phyloP scores from a whole-genome alignment of 2,329 filamentous ascomycete species.

The Gliomastix tumulicola region DNA sequence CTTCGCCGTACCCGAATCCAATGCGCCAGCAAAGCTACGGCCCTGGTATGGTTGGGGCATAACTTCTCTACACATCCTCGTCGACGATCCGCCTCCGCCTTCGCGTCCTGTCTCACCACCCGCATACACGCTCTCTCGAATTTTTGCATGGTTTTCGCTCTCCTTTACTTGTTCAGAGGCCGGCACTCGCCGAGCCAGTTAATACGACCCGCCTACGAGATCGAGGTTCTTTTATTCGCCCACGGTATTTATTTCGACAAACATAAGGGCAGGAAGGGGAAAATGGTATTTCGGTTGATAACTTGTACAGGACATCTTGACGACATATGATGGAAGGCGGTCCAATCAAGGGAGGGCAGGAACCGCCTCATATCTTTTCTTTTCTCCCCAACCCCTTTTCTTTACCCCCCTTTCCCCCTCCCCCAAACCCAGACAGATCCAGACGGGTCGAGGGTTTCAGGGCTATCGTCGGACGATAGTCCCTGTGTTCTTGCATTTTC shows the following conservation, averaged over 20 bases:
- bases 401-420: too few relatives aligned
- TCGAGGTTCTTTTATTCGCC: conserved; percentile 2
- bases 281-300: conserved; percentile 10
- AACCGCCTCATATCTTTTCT: too few relatives aligned
- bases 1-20: conserved; percentile 32
- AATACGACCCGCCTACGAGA: background rate
- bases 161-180: background rate
- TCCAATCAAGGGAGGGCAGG: too few relatives aligned
- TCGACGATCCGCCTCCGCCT: background rate
- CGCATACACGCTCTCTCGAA: too few relatives aligned
- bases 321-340: conserved; percentile 15
- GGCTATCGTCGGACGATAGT: too few relatives aligned
- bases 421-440: too few relatives aligned
- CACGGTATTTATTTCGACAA: conserved; percentile 5
- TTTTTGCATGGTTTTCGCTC: background rate
- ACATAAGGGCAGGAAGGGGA: conserved; percentile 7
- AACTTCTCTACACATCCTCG: too few relatives aligned
- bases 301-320: conserved; percentile 19
- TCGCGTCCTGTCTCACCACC: too few relatives aligned
- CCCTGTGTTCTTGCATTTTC: too few relatives aligned
- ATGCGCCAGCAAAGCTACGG: conserved; percentile 48
- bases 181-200: background rate
- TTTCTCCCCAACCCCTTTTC: too few relatives aligned
- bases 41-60: conserved; percentile 52
- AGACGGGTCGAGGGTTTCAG: too few relatives aligned